Percentiles rank a stretch among this genome's conserved stretches.
Evolutionary conservation across 495 filamentous ascomycete genomes (phyloP).

Genomic region (Talaromyces stipitatus): DNA sequence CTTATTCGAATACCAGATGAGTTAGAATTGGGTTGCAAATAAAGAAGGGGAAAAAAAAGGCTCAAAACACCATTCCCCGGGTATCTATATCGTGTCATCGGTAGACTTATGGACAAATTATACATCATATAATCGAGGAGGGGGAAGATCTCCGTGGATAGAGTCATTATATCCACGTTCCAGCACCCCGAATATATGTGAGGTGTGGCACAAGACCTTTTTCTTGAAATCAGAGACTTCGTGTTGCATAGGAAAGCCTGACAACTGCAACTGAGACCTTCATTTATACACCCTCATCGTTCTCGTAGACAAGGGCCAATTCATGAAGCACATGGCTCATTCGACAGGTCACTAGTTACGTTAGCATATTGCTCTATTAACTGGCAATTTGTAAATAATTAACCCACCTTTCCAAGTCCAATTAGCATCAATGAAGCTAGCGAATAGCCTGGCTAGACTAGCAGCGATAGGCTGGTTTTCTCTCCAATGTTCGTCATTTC

Average conservation of each 20-base stretch:
- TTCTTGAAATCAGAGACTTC: background rate
- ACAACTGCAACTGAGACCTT: background rate
- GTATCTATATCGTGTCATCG: conserved; percentile 1
- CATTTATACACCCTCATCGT: background rate
- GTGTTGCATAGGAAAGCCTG: background rate
- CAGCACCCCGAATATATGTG: no score
- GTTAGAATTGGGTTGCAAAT: no score
- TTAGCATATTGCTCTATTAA: background rate
- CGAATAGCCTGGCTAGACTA: background rate
- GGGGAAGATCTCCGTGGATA: background rate
- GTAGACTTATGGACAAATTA: background rate
- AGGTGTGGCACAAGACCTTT: background rate
- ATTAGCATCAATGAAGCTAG: background rate
- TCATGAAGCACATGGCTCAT: conserved; percentile 6
- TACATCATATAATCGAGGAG: background rate
- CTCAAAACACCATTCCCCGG: background rate
- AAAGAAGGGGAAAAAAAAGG: background rate
- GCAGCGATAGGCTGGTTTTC: background rate
- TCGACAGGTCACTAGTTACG: conserved; percentile 1
- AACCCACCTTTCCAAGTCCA: conserved; percentile 6
- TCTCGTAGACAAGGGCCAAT: conserved; percentile 5
- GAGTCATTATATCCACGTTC: background rate
- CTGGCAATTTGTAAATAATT: background rate
- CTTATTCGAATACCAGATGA: conserved; percentile 1
- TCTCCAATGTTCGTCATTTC: background rate